These are phyloP conservation scores for Trichoderma sp. DNA, from an alignment of 2,329 filamentous ascomycete genomes.

Conservation along the genomic window DNA sequence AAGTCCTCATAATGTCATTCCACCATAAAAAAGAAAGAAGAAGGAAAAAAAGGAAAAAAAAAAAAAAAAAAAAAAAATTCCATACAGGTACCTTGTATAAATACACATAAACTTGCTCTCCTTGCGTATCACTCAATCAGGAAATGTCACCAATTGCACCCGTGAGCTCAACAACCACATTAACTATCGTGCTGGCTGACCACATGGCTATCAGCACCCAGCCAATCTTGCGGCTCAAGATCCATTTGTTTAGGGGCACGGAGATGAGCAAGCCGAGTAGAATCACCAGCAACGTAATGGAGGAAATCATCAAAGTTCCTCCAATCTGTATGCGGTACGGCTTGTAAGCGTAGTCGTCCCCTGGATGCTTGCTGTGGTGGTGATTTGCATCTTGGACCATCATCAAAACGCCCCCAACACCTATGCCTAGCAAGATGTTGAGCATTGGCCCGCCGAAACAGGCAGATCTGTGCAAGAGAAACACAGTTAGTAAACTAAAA, in stretches of 20 bases:
- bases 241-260: constrained; percentile 84
- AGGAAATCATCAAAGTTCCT: constrained; percentile 81
- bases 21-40: background rate
- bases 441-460: constrained; percentile 99
- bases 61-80: background rate
- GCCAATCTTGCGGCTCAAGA: constrained; percentile 80
- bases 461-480: constrained; percentile 61
- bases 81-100: background rate
- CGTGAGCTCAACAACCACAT: constrained; percentile 76
- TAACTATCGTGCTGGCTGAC: constrained; percentile 75
- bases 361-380: constrained; percentile 67
- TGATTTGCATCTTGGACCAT: constrained; percentile 70
- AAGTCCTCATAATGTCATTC: background rate
- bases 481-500: background rate
- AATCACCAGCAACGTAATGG: constrained; percentile 79
- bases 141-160: constrained; percentile 49
- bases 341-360: constrained; percentile 64
- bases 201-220: constrained; percentile 79
- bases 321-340: constrained; percentile 83
- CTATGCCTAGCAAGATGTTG: constrained; percentile 93
- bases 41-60: background rate
- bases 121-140: background rate
- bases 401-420: constrained; percentile 88
- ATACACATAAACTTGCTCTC: background rate
- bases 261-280: constrained; percentile 75